phyloP scores from a whole-genome alignment of 2,329 filamentous ascomycete genomes.

The Aureobasidium sp. region DNA sequence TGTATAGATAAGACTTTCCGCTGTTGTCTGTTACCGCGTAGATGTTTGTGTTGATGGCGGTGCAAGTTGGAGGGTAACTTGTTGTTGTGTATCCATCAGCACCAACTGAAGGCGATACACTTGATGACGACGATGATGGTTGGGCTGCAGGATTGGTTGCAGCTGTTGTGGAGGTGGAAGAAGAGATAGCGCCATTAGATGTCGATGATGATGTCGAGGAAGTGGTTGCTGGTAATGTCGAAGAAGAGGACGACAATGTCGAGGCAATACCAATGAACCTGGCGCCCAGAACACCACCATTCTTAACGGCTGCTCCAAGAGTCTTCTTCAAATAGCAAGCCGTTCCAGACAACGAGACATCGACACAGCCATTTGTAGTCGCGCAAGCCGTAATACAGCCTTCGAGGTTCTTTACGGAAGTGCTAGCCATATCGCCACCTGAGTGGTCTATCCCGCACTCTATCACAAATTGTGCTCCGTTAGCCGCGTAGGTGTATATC shows the following conservation, averaged over 20 bases:
- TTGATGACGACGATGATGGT: neutral
- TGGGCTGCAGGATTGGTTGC: neutral
- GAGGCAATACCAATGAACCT: constrained; percentile 16
- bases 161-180: neutral
- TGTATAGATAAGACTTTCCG: constrained; percentile 12
- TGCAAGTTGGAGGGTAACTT: constrained; percentile 12
- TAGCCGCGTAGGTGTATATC: constrained; percentile 15
- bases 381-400: constrained; percentile 22
- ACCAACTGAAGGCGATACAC: neutral
- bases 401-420: constrained; percentile 15
- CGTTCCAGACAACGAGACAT: constrained; percentile 19
- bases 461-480: constrained; percentile 21
- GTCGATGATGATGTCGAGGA: neutral
- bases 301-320: constrained; percentile 17
- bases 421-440: constrained; percentile 21
- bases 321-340: constrained; percentile 17
- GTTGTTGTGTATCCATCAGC: constrained; percentile 13
- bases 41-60: constrained; percentile 13
- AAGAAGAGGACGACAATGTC: neutral
- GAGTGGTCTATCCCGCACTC: constrained; percentile 24
- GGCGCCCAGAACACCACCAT: constrained; percentile 21
- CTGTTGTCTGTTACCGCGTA: constrained; percentile 10
- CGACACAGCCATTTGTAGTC: constrained; percentile 17
- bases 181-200: neutral
- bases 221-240: neutral